phyloP scores from a whole-genome alignment of 208 protist genomes.

The Histomonas meleagridis region DNA sequence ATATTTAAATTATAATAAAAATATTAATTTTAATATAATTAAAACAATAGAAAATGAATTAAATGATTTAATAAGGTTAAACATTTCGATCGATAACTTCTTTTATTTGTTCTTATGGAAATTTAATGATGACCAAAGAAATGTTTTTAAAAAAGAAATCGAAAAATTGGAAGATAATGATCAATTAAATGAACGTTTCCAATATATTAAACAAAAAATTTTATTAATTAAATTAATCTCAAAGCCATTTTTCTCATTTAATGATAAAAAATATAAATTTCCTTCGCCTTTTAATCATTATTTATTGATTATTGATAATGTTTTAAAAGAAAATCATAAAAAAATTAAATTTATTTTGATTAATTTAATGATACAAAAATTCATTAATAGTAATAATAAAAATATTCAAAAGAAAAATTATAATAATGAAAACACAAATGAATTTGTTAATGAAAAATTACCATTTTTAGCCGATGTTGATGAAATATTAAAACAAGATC shows the following conservation, averaged over 20 bases:
- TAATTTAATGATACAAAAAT: neutral
- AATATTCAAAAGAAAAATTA: no score
- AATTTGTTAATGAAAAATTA: constrained; percentile 6
- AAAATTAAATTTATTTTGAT: neutral
- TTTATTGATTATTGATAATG: constrained; percentile 7
- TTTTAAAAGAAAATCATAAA: neutral
- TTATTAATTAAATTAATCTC: neutral
- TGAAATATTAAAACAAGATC: neutral
- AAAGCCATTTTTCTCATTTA: neutral
- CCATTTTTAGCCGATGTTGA: constrained; percentile 26
- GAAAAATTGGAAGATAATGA: neutral
- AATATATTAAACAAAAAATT: neutral
- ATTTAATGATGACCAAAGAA: neutral
- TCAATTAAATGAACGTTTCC: neutral
- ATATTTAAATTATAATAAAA: neutral
- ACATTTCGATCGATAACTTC: neutral
- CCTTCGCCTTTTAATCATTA: constrained; percentile 26
- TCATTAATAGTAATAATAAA: neutral
- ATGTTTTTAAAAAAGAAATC: neutral
- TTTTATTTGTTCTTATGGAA: neutral
- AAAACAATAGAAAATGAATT: neutral
- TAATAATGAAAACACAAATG: no score
- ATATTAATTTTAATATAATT: neutral
- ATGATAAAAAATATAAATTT: constrained; percentile 1
- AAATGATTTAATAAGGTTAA: neutral